A percentile compares a stretch with the other conserved stretches of the same genome.
phyloP scores from a whole-genome alignment of 352 stramenopile genomes.

The Phytophthora crassamura region DNA sequence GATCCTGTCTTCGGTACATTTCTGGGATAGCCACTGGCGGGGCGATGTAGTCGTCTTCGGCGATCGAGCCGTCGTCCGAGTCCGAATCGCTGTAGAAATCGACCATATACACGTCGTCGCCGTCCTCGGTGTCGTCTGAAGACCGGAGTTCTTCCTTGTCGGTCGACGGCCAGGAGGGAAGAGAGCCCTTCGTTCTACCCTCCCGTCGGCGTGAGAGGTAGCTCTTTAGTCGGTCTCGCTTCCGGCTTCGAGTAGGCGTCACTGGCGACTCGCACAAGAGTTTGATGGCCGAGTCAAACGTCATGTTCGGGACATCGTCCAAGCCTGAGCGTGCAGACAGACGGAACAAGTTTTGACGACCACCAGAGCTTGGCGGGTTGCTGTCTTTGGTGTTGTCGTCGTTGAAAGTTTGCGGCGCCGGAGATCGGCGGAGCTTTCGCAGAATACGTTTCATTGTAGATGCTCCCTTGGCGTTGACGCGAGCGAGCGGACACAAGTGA shows the following conservation, averaged over 20 bases:
- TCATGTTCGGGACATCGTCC: slow-evolving; percentile 13
- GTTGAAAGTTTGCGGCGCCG: slow-evolving; percentile 7
- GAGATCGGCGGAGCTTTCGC: slow-evolving; percentile 23
- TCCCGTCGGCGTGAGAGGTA: slow-evolving; percentile 24
- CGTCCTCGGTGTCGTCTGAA: slow-evolving; percentile 30
- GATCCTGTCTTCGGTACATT: slow-evolving; percentile 58
- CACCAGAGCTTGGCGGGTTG: slow-evolving; percentile 2
- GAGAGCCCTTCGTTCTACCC: not conserved
- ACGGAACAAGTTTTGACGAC: slow-evolving; percentile 15
- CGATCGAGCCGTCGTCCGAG: slow-evolving; percentile 29
- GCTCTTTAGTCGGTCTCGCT: slow-evolving; percentile 36
- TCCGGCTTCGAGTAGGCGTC: slow-evolving; percentile 18
- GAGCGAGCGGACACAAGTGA: not conserved
- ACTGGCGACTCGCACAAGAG: slow-evolving; percentile 6
- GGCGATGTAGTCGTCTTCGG: slow-evolving; percentile 29
- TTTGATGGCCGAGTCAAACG: slow-evolving; percentile 1
- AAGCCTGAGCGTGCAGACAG: slow-evolving; percentile 8
- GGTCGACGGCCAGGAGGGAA: slow-evolving; percentile 24
- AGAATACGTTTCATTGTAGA: slow-evolving; percentile 28
- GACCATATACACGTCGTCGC: slow-evolving; percentile 40
- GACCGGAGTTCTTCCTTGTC: slow-evolving; percentile 29
- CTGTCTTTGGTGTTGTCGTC: slow-evolving; percentile 4
- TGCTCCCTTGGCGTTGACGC: not conserved
- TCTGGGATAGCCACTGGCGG: slow-evolving; percentile 62
- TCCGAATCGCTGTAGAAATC: slow-evolving; percentile 33